Evolutionary conservation across 306 rosid genomes (phyloP).

Genomic region (Medicago ruthenica): DNA sequence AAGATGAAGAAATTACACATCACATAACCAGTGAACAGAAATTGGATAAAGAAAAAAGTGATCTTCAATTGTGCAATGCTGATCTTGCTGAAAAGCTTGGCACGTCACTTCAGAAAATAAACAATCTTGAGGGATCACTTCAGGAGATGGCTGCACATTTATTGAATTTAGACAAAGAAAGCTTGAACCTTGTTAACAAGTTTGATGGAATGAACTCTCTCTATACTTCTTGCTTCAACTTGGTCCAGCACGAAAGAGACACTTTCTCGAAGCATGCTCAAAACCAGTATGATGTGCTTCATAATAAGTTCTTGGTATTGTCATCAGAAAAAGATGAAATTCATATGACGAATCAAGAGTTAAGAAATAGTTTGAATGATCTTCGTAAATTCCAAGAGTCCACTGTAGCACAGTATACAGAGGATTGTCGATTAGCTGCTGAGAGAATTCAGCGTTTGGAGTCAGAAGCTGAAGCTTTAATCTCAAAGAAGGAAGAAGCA

Average conservation of each 20-base stretch:
- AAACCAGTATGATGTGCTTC: slow-evolving; percentile 62
- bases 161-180: slow-evolving; percentile 68
- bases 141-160: slow-evolving; percentile 58
- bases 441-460: slow-evolving; percentile 72
- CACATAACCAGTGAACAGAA: slow-evolving; percentile 54
- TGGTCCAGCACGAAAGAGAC: slow-evolving; percentile 71
- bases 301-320: slow-evolving; percentile 53
- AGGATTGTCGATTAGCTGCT: slow-evolving; percentile 57
- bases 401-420: slow-evolving; percentile 54
- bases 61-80: slow-evolving; percentile 56
- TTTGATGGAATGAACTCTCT: slow-evolving; percentile 73
- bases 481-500: slow-evolving; percentile 69
- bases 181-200: slow-evolving; percentile 63
- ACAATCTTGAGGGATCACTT: slow-evolving; percentile 61
- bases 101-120: slow-evolving; percentile 63
- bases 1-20: slow-evolving; percentile 66
- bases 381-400: slow-evolving; percentile 72
- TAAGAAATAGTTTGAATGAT: slow-evolving; percentile 59
- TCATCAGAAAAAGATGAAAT: slow-evolving; percentile 63
- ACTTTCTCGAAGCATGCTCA: slow-evolving; percentile 62
- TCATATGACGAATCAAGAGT: slow-evolving; percentile 55
- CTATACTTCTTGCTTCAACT: slow-evolving; percentile 64
- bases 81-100: slow-evolving; percentile 63
- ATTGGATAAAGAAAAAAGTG: slow-evolving; percentile 65
- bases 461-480: slow-evolving; percentile 69